Evolutionary conservation across 1,139 yeast genomes (phyloP).

Genomic region (Blastobotrys arbuscula): DNA sequence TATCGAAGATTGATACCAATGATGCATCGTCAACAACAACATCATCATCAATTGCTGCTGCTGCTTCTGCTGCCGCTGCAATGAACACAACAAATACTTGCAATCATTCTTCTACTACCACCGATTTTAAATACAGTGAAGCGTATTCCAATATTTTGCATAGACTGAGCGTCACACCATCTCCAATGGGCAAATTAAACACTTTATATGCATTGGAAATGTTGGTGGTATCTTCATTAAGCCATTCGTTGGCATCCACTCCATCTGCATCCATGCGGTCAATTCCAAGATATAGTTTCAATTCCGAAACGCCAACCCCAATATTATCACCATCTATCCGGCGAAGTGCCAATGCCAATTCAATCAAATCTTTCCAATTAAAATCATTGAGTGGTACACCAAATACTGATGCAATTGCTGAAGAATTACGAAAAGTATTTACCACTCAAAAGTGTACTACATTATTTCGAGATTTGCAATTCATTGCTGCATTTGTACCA

Average conservation of each 20-base stretch:
- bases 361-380: conserved; percentile 8
- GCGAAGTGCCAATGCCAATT: not conserved
- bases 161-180: conserved; percentile 27
- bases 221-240: conserved; percentile 29
- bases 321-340: conserved; percentile 11
- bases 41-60: not conserved
- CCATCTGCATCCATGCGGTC: conserved; percentile 22
- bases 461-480: conserved; percentile 34
- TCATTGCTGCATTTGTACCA: conserved; percentile 35
- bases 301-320: conserved; percentile 21
- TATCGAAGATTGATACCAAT: conserved; percentile 8
- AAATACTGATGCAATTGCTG: conserved; percentile 33
- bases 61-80: conserved; percentile 2
- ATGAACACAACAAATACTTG: not conserved
- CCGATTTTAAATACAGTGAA: conserved; percentile 25
- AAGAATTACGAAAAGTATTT: conserved; percentile 29
- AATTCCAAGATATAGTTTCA: conserved; percentile 22
- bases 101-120: not conserved
- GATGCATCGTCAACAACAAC: not conserved
- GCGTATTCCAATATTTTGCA: conserved; percentile 27
- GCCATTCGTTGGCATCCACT: conserved; percentile 15
- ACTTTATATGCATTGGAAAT: conserved; percentile 28
- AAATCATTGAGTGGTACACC: conserved; percentile 16
- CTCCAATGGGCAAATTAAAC: conserved; percentile 30
- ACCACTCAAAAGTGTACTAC: conserved; percentile 28